Conservation (phyloP, 169 alveolate species). For the Plasmodium adleri region DNA sequence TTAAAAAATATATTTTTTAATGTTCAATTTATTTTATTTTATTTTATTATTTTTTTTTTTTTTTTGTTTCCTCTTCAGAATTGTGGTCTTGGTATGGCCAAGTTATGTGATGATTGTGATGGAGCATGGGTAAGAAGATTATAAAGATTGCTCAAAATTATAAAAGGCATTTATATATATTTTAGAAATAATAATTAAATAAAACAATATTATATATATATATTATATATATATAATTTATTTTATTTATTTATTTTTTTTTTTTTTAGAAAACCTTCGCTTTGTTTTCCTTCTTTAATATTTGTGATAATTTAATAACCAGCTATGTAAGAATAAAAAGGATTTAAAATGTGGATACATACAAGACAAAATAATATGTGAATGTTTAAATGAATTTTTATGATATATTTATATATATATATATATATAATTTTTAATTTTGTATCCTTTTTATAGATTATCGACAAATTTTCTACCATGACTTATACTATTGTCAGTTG, state of each 20-base stretch:
- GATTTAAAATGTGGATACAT: not conserved
- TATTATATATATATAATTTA: not conserved
- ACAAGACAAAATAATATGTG: no score
- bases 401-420: not conserved
- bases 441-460: slow-evolving; percentile 19
- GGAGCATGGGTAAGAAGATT: slow-evolving; percentile 69
- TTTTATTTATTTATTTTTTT: slow-evolving; percentile 3
- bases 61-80: slow-evolving; percentile 14
- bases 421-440: not conserved
- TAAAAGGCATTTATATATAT: not conserved
- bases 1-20: not conserved
- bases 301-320: slow-evolving; percentile 60
- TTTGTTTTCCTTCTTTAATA: slow-evolving; percentile 61
- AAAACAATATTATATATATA: not conserved
- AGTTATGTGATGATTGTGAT: slow-evolving; percentile 55
- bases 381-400: not conserved
- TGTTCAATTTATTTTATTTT: slow-evolving; percentile 10
- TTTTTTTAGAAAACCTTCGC: slow-evolving; percentile 53
- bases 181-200: no score
- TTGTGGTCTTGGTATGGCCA: slow-evolving; percentile 70
- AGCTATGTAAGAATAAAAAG: slow-evolving; percentile 43
- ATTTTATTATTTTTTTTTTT: not conserved
- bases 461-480: slow-evolving; percentile 65
- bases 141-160: not conserved
- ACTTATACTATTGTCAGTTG: slow-evolving; percentile 73